Evolutionary conservation across 768 basidiomycete genomes (phyloP), one percentile per base, ranked within the genome.

Genomic region (Trametes villosa): DNA sequence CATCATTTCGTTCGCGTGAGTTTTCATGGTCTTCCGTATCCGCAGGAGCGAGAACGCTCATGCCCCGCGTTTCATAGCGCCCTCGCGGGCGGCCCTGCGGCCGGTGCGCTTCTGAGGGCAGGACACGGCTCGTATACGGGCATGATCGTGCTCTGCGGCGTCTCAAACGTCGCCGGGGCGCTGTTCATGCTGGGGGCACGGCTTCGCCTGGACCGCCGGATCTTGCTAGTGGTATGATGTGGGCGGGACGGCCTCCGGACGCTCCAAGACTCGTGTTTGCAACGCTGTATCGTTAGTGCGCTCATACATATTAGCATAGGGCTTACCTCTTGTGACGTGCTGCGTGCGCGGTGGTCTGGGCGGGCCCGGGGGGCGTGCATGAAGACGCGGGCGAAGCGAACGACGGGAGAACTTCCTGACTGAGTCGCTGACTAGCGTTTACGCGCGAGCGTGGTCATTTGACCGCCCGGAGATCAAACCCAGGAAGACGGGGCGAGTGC

Each of bases 1-100:
- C n/a, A 72, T 88, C 9, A 83, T 88, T 18, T 85, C 88, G 0
- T 78, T 89, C 34, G 86, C 87, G 88, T 91, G 71, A 79, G 88
- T 87, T 8, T 6, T 6, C 27, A 24, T n/a, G 11, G 22, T 46
- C 6, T 24, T 22, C 4, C 27, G 4, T 11, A 12, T 31, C 24
- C 18, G 22, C 3, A 12, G 13, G 24, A 17, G 5, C n/a, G n/a
- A n/a, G 18, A 11, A 4, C 29, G 34, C 29, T 54, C 29, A 58
- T 18, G 15, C 15, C 24, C 15, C 41, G 13, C 44, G 17, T 45
- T 20, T 48, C 51, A 15, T 57, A 90, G 88, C 22, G 80, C 87
- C 1, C 76, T 90, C n/a, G 71, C 86, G n/a, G 87, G 89, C 12
- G 85, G 83, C 1, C 89, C 89, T 6, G 77, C 79, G 15, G 88